phyloP scores from a whole-genome alignment of 2,329 filamentous ascomycete species.

The Colletotrichum spinosum region DNA sequence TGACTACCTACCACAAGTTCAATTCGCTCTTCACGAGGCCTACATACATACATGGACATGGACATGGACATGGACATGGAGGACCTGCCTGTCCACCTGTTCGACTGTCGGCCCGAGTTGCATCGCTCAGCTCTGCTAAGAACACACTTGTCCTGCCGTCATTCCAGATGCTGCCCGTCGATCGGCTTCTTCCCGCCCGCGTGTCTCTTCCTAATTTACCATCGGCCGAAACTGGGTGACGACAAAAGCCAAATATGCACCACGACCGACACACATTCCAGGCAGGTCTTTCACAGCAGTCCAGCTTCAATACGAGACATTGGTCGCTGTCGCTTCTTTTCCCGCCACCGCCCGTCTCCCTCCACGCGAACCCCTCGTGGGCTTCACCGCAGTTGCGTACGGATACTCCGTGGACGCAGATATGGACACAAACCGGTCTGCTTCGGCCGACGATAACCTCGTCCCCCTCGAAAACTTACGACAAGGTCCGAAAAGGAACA shows the following conservation, averaged over 20 bases:
- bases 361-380: slow-evolving; percentile 26
- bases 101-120: neutral
- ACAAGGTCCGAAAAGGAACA: too few relatives aligned
- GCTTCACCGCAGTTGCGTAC: neutral
- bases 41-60: neutral
- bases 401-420: too few relatives aligned
- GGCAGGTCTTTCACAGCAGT: neutral
- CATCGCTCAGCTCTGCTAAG: neutral
- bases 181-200: slow-evolving; percentile 30
- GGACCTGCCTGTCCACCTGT: too few relatives aligned
- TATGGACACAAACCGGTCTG: neutral
- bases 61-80: neutral
- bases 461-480: neutral
- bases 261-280: slow-evolving; percentile 6
- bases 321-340: slow-evolving; percentile 26
- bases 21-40: slow-evolving; percentile 14
- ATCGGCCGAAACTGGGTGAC: neutral
- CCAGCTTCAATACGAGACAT: slow-evolving; percentile 22
- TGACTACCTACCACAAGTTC: neutral
- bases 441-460: slow-evolving; percentile 6
- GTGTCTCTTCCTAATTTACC: slow-evolving; percentile 18
- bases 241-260: neutral
- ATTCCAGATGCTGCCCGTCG: slow-evolving; percentile 32
- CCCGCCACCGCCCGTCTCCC: slow-evolving; percentile 1
- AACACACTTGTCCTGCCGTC: slow-evolving; percentile 5